Conservation (phyloP, 1,284 basidiomycete genomes). For the Neotropicomus parvogracilis region DNA sequence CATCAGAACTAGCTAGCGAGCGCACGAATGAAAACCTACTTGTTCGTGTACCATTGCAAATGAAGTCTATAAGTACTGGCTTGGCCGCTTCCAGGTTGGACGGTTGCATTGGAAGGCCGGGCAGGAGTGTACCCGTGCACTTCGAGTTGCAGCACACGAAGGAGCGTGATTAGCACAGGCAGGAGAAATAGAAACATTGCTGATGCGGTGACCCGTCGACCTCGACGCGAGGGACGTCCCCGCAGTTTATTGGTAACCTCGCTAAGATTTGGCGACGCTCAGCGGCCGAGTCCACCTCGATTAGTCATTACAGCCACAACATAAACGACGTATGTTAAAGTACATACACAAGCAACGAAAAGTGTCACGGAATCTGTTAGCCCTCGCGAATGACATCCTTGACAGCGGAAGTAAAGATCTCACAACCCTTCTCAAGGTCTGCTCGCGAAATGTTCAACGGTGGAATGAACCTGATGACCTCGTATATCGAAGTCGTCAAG, state of each 20-base stretch:
- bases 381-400: conserved; percentile 57
- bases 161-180: conserved; percentile 12
- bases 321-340: too few species aligned
- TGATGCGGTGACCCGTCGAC: conserved; percentile 8
- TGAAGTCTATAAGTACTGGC: conserved; percentile 55
- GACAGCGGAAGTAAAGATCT: conserved; percentile 60
- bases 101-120: conserved; percentile 62
- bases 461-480: conserved; percentile 79
- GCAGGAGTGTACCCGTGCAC: conserved; percentile 64
- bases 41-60: conserved; percentile 60
- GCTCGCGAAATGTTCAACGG: conserved; percentile 61
- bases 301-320: not conserved
- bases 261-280: too few species aligned
- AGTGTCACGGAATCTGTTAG: not conserved
- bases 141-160: conserved; percentile 4
- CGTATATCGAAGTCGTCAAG: conserved; percentile 76
- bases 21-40: conserved; percentile 33
- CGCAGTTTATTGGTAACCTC: conserved; percentile 8
- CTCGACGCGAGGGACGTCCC: conserved; percentile 15
- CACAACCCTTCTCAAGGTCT: conserved; percentile 57
- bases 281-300: not conserved
- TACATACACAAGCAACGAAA: too few species aligned
- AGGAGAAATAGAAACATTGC: conserved; percentile 14
- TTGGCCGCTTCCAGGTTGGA: conserved; percentile 44
- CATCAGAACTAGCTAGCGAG: conserved; percentile 10